Evolutionary conservation across 495 filamentous ascomycete genomes (phyloP).

Genomic region (Cetradonia linearis): DNA sequence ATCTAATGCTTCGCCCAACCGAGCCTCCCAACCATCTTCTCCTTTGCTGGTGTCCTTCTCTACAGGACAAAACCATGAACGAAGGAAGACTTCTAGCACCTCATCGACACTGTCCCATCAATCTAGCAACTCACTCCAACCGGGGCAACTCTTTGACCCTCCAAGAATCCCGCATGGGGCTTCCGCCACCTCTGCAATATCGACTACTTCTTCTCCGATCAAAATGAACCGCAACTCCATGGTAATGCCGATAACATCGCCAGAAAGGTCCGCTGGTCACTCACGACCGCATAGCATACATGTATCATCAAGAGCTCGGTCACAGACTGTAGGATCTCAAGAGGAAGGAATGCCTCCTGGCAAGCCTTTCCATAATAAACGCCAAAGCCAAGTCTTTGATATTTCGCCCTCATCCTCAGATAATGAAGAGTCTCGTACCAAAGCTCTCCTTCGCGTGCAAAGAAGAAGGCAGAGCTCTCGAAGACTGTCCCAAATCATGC

Average conservation of each 20-base stretch:
- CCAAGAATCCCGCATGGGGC: constrained; percentile 49
- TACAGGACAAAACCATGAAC: constrained; percentile 62
- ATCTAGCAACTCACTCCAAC: constrained; percentile 59
- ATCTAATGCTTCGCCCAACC: constrained; percentile 73
- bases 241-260: constrained; percentile 35
- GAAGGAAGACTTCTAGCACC: constrained; percentile 74
- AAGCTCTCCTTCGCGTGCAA: constrained; percentile 87
- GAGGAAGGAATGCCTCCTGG: constrained; percentile 62
- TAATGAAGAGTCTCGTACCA: constrained; percentile 86
- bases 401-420: constrained; percentile 96
- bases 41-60: constrained; percentile 88
- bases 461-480: constrained; percentile 83
- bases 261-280: constrained; percentile 38
- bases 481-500: constrained; percentile 77
- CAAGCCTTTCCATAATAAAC: constrained; percentile 76
- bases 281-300: constrained; percentile 38
- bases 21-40: constrained; percentile 86
- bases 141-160: constrained; percentile 63
- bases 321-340: constrained; percentile 88
- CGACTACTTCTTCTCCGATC: constrained; percentile 64
- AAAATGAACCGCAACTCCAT: constrained; percentile 55
- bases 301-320: constrained; percentile 54
- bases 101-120: constrained; percentile 75
- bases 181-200: constrained; percentile 52
- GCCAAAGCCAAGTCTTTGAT: constrained; percentile 88